Percentiles rank a stretch among this genome's conserved stretches.
Evolutionary conservation across 2,329 filamentous ascomycete species (phyloP).

Genomic region (Claviceps digitariae): DNA sequence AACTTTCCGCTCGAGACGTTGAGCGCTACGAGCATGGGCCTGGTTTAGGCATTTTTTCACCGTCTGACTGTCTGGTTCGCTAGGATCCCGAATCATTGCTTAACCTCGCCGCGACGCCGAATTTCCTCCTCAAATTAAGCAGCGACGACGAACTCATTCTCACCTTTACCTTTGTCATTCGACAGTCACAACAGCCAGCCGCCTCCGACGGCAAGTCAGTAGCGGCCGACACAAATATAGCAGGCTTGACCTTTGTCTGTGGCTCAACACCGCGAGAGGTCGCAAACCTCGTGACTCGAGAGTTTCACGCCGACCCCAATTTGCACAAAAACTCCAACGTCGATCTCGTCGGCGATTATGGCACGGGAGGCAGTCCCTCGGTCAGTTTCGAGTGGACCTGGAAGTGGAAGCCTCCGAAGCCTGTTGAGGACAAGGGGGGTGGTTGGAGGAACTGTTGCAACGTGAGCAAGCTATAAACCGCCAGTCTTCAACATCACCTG

Average conservation of each 20-base stretch:
- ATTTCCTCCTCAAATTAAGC: slow-evolving; percentile 72
- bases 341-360: slow-evolving; percentile 82
- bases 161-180: slow-evolving; percentile 78
- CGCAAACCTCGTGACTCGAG: slow-evolving; percentile 83
- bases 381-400: slow-evolving; percentile 91
- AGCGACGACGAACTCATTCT: slow-evolving; percentile 91
- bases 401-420: slow-evolving; percentile 90
- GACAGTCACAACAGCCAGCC: slow-evolving; percentile 33
- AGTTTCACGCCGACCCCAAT: slow-evolving; percentile 95
- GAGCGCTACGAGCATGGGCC: not conserved
- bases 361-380: slow-evolving; percentile 68
- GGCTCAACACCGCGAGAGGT: slow-evolving; percentile 76
- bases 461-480: slow-evolving; percentile 26
- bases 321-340: slow-evolving; percentile 96
- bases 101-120: slow-evolving; percentile 37
- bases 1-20: not conserved
- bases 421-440: slow-evolving; percentile 65
- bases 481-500: not conserved
- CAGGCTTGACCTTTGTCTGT: slow-evolving; percentile 83
- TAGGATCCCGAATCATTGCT: slow-evolving; percentile 63
- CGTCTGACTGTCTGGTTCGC: slow-evolving; percentile 3
- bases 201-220: slow-evolving; percentile 35
- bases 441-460: slow-evolving; percentile 96
- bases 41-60: not conserved
- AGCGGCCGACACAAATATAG: slow-evolving; percentile 60